Evolutionary conservation across 768 basidiomycete species (phyloP), one percentile per base, ranked within the genome.

Genomic region (Mycena metata): DNA sequence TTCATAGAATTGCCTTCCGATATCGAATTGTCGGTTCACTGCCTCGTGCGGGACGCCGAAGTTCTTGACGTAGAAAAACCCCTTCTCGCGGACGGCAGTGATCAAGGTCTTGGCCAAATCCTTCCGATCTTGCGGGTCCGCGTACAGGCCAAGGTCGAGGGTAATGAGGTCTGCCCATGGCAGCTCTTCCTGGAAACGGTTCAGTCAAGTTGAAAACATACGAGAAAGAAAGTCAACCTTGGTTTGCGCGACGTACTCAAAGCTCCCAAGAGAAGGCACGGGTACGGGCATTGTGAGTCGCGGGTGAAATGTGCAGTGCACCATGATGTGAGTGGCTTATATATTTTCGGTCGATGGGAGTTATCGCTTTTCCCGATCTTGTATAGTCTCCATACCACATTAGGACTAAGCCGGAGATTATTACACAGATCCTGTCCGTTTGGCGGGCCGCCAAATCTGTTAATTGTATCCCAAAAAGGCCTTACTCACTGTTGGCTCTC

Each of bases 21-120:
- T 72, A 0, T 81, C 77, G 71, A 86, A 86, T 71, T 88, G 86
- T 36, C 82, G 72, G 70, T 86, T 79, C n/a, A 88, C 85, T 16
- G 76, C 75, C 60, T 84, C 83, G 71, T 86, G 83, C 12, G 81
- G 75, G 69, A 88, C 84, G 68, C 82, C 83, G 72, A 84, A 87
- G 74, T 83, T 83, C 78, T 82, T 84, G 42, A 86, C 83, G 73
- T 85, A 86, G 80, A 85, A 86, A 77, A 85, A 85, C 15, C 84
- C 84, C 66, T 85, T 81, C 70, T 82, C 80, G 35, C 83, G 81
- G 33, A 86, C 78, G 15, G 83, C 85, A 46, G 79, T 74, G 70
- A 86, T 79, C 35, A 86, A 78, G 12, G 74, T 80, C 59, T 81
- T 51, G 1, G 84, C 82, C 21, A 84, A 83, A 66, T 80, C 69